phyloP scores from a whole-genome alignment of 2,329 filamentous ascomycete genomes.

The Arthrocladium fulminans region DNA sequence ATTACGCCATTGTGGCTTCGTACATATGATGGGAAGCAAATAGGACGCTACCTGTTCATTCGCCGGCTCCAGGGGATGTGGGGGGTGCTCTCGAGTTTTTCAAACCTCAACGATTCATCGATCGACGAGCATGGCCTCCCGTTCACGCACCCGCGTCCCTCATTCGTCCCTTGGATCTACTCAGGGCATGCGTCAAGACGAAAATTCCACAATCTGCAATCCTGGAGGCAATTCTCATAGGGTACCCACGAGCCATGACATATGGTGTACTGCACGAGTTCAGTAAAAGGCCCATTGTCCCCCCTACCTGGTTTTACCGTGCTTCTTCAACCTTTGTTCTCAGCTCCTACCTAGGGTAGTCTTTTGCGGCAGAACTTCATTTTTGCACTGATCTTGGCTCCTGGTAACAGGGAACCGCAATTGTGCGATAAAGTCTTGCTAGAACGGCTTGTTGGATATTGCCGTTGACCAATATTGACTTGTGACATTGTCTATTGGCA shows the following conservation, averaged over 20 bases:
- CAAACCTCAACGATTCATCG: constrained; percentile 1
- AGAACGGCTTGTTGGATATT: constrained; percentile 2
- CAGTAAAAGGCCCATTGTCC: neutral
- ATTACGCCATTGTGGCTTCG: constrained; percentile 2
- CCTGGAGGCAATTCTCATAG: neutral
- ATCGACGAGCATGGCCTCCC: neutral
- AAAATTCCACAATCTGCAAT: neutral
- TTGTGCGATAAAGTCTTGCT: constrained; percentile 1
- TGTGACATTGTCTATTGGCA: constrained; percentile 10
- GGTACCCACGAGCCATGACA: neutral
- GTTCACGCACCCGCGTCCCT: neutral
- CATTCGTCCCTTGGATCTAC: neutral
- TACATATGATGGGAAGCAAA: neutral
- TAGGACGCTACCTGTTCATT: neutral
- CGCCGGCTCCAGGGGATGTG: neutral
- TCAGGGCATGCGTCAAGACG: neutral
- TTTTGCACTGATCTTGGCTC: neutral
- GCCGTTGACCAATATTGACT: constrained; percentile 6
- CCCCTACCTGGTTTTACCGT: neutral
- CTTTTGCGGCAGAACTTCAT: neutral
- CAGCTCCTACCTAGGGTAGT: neutral
- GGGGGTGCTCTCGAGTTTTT: neutral
- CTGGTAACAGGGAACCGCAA: constrained; percentile 6
- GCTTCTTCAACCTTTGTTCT: neutral
- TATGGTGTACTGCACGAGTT: neutral